Evolutionary conservation across 2,329 filamentous ascomycete species (phyloP).

Genomic region (Tolypocladium capitatum): DNA sequence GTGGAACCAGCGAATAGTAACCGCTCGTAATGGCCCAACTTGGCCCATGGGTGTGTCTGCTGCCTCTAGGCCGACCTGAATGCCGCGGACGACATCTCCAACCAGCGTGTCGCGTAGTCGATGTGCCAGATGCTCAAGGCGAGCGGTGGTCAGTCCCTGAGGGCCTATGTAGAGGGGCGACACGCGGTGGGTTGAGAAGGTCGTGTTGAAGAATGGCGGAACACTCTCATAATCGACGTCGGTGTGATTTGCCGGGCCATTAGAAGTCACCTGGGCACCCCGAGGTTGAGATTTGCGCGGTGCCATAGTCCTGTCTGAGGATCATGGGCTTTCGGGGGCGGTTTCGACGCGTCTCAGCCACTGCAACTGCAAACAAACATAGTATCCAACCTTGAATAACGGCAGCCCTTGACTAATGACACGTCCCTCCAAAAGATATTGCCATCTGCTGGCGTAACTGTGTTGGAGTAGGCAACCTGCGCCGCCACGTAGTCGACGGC

Average conservation of each 20-base stretch:
- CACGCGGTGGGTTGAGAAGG: conserved; percentile 41
- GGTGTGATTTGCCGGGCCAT: not conserved
- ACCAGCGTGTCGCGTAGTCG: conserved; percentile 41
- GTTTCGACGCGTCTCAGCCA: not conserved
- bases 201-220: conserved; percentile 42
- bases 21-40: conserved; percentile 29
- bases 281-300: not conserved
- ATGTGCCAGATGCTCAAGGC: conserved; percentile 30
- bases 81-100: conserved; percentile 46
- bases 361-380: not conserved
- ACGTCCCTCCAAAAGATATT: not conserved
- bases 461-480: no score
- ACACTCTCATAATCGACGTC: conserved; percentile 11
- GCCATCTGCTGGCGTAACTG: not conserved
- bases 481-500: not conserved
- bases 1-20: conserved; percentile 34
- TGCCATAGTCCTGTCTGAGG: not conserved
- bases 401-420: not conserved
- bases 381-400: no score
- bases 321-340: not conserved
- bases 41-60: conserved; percentile 26
- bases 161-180: conserved; percentile 38
- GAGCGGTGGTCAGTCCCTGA: conserved; percentile 21
- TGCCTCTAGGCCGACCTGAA: conserved; percentile 36
- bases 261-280: not conserved